Percentiles rank a stretch among this genome's conserved stretches.
phyloP scores from a whole-genome alignment of 768 basidiomycete species.

The Cubamyces lactineus region DNA sequence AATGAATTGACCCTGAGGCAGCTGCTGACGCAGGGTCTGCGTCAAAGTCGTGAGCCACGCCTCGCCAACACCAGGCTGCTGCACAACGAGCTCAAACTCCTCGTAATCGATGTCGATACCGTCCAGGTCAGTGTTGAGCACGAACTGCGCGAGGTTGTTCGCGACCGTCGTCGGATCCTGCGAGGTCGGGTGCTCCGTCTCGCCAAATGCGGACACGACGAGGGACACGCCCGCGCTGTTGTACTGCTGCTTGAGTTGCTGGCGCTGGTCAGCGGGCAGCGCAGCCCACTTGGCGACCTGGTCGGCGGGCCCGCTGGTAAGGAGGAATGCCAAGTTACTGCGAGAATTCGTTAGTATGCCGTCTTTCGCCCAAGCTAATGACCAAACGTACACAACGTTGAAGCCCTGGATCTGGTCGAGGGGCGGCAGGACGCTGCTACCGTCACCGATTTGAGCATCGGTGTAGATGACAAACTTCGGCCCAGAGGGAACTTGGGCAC shows the following conservation, averaged over 20 bases:
- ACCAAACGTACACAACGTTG: slow-evolving; percentile 13
- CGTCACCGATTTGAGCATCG: not conserved
- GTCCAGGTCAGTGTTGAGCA: slow-evolving; percentile 48
- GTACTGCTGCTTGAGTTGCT: slow-evolving; percentile 49
- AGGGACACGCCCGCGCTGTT: slow-evolving; percentile 58
- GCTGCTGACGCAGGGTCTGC: slow-evolving; percentile 36
- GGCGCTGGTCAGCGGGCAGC: slow-evolving; percentile 42
- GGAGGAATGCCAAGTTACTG: slow-evolving; percentile 47
- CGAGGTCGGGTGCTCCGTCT: slow-evolving; percentile 47
- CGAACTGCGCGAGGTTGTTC: slow-evolving; percentile 47
- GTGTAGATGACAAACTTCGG: slow-evolving; percentile 20
- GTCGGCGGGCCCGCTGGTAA: slow-evolving; percentile 45
- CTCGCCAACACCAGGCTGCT: slow-evolving; percentile 57
- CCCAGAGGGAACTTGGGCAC: slow-evolving; percentile 4
- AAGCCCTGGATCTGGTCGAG: slow-evolving; percentile 19
- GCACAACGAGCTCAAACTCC: slow-evolving; percentile 59
- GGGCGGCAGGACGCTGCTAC: not conserved
- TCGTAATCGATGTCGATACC: slow-evolving; percentile 62
- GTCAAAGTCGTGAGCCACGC: slow-evolving; percentile 43
- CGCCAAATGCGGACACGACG: slow-evolving; percentile 59
- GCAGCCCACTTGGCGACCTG: slow-evolving; percentile 48
- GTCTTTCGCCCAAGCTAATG: too few species aligned
- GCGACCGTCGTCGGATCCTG: slow-evolving; percentile 44
- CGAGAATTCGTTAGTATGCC: not conserved
- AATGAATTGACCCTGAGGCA: slow-evolving; percentile 40